Base-by-base conservation (phyloP, 2,329 filamentous ascomycete genomes). In the Penicillium sp. region DNA sequence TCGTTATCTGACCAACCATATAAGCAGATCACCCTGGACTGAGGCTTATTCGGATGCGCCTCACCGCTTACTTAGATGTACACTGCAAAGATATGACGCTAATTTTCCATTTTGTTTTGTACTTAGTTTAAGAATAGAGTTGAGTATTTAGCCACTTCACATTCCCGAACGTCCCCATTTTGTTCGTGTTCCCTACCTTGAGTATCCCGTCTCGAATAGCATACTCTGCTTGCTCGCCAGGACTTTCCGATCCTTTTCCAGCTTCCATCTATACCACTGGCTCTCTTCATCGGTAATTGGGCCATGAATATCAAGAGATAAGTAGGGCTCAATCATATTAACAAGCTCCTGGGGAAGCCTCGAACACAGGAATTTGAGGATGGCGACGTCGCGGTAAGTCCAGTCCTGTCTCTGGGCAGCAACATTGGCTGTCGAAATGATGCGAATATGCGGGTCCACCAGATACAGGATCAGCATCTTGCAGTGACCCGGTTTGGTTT, bases 361-460 rank as follows among this genome's bases (percentile, higher is more conserved):
- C 1, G 33, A 36, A 18, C 33, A 5, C 33, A 36, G 10, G 14
- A 36, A 36, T 2, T 3, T 36, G 14, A 7, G 1, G 14, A 36
- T 36, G n/a, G 14, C 2, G 10, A 16, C 6, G n/a, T n/a, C 14
- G 6, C 33, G 33, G 7, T 16, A 3, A 18, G n/a, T 18, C 33
- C 48, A 45, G 14, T n/a, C 16, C 4, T 22, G 31, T 39, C 36
- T 25, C 27, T 44, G 40, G 33, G 41, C 39, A 5, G 33, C 33
- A 8, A 41, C 25, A 9, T 50, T 50, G 16, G 31, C 41, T 8
- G 48, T 44, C 11, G 48, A 50, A 18, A 40, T 33, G 22, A 50
- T 45, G 5, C 33, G 24, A 6, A 28, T 24, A 16, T 50, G 41
- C 13, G 48, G 48, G 18, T 50, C 48, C 20, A 45, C 48, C 18